phyloP scores from a whole-genome alignment of 345 rosid genomes.

The Garcia nutans region DNA sequence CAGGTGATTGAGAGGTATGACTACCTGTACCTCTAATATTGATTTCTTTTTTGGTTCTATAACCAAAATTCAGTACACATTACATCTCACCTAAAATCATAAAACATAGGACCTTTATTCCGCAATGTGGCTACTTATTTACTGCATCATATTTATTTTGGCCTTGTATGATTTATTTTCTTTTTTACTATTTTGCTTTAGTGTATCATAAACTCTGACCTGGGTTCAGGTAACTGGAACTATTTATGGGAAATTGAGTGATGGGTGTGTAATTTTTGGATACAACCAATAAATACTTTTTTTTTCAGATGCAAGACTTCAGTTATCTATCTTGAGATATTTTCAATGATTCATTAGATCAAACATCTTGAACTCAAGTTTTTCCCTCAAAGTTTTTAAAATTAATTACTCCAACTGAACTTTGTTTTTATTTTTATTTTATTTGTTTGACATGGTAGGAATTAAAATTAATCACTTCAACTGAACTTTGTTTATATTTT shows the following conservation, averaged over 20 bases:
- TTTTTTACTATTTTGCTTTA: background rate
- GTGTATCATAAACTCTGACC: background rate
- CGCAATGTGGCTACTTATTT: background rate
- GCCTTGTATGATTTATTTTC: background rate
- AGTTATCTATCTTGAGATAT: background rate
- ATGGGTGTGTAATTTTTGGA: background rate
- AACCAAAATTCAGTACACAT: background rate
- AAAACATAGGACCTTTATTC: background rate
- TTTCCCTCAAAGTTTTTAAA: background rate
- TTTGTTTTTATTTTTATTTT: slow-evolving; percentile 30
- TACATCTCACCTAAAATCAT: background rate
- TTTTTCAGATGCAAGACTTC: background rate
- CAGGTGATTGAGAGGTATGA: slow-evolving; percentile 85
- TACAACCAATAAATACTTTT: background rate
- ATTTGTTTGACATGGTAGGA: slow-evolving; percentile 74
- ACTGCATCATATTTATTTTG: background rate
- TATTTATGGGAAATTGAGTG: background rate
- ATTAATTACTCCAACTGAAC: background rate
- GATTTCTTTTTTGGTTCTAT: background rate
- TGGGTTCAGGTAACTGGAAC: background rate
- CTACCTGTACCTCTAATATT: background rate
- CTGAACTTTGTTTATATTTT: slow-evolving; percentile 19
- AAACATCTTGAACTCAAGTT: background rate
- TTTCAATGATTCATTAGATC: background rate
- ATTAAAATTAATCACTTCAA: slow-evolving; percentile 13